Conservation (phyloP, 805 yeast genomes). For the Myxozyma kluyveri region DNA sequence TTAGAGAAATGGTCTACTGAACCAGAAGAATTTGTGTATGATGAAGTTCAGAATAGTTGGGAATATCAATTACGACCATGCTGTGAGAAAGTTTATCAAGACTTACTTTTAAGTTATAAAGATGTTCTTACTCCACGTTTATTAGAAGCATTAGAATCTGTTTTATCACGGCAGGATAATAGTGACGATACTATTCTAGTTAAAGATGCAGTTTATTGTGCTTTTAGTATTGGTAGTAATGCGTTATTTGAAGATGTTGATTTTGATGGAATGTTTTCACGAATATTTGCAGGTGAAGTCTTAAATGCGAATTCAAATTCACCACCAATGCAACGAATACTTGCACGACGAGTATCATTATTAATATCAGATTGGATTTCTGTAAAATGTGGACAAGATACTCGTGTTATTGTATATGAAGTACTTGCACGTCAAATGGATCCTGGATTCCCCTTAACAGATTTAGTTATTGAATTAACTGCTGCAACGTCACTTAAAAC, state of each 20-base stretch:
- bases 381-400: constrained; percentile 58
- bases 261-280: constrained; percentile 54
- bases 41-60: constrained; percentile 71
- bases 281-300: constrained; percentile 61
- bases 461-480: constrained; percentile 76
- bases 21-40: constrained; percentile 92
- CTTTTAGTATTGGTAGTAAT: constrained; percentile 74
- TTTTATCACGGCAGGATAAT: constrained; percentile 1
- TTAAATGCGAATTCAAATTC: neutral
- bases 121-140: constrained; percentile 47
- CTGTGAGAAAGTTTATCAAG: constrained; percentile 80
- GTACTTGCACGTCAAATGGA: constrained; percentile 53
- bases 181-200: constrained; percentile 50
- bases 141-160: constrained; percentile 16
- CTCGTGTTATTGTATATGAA: constrained; percentile 57
- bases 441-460: constrained; percentile 51
- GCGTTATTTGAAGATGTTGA: constrained; percentile 64
- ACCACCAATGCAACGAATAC: constrained; percentile 54
- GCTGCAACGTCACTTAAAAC: constrained; percentile 67
- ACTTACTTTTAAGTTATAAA: constrained; percentile 62
- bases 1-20: constrained; percentile 77
- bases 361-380: constrained; percentile 80
- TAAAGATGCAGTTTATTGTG: constrained; percentile 77
- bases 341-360: constrained; percentile 73
- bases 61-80: constrained; percentile 84